phyloP scores from a whole-genome alignment of 225 moss, liverwort and hornwort genomes.

The Climacium dendroides region DNA sequence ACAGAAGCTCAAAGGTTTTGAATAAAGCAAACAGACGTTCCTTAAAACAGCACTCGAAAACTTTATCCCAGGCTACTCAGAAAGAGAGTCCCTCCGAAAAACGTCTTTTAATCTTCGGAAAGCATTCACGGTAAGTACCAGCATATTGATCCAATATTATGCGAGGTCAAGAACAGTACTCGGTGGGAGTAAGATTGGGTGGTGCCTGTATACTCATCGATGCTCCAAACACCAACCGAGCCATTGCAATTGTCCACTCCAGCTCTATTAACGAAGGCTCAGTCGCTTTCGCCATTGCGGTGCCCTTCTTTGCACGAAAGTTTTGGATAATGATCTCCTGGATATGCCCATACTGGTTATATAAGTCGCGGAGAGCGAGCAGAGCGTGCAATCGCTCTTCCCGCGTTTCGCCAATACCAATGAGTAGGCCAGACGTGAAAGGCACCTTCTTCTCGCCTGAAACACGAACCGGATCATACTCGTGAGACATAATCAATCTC shows the following conservation, averaged over 20 bases:
- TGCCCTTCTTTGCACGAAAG: slow-evolving; percentile 71
- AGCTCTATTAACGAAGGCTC: slow-evolving; percentile 62
- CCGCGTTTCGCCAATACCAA: slow-evolving; percentile 84
- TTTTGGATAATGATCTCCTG: slow-evolving; percentile 93
- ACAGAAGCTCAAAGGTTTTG: background rate
- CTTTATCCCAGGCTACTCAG: background rate
- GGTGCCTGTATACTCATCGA: slow-evolving; percentile 92
- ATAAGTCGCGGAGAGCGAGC: slow-evolving; percentile 55
- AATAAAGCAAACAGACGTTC: background rate
- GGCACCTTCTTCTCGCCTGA: slow-evolving; percentile 73
- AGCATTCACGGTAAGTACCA: background rate
- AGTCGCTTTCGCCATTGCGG: slow-evolving; percentile 57
- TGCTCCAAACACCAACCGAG: slow-evolving; percentile 70
- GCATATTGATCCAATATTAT: background rate
- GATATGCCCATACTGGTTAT: slow-evolving; percentile 63
- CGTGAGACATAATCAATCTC: background rate
- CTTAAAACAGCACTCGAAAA: background rate
- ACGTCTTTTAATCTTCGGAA: background rate
- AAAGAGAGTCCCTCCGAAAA: background rate
- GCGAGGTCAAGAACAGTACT: slow-evolving; percentile 21
- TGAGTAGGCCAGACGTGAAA: slow-evolving; percentile 75
- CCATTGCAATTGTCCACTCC: slow-evolving; percentile 86
- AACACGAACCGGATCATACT: slow-evolving; percentile 2
- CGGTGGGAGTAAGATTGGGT: slow-evolving; percentile 76
- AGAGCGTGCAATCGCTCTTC: slow-evolving; percentile 66